A percentile compares a stretch with the other conserved stretches of the same genome.
phyloP scores from a whole-genome alignment of 352 stramenopile species.

The Phytophthora niederhauseri region DNA sequence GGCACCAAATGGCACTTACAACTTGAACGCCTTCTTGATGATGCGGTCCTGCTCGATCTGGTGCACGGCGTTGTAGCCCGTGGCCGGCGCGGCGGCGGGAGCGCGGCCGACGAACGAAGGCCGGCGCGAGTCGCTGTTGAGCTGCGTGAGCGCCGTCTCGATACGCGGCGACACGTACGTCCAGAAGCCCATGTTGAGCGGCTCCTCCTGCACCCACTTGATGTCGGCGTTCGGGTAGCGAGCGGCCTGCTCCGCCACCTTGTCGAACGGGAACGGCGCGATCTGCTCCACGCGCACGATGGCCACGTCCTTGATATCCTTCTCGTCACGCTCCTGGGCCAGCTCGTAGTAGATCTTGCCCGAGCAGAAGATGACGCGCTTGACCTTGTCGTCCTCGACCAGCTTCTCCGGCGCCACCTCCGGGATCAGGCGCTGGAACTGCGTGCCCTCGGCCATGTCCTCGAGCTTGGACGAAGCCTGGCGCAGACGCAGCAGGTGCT shows the following conservation, averaged over 20 bases:
- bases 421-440: conserved; percentile 92
- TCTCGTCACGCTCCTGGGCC: conserved; percentile 87
- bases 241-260: conserved; percentile 87
- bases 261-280: conserved; percentile 97
- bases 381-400: conserved; percentile 59
- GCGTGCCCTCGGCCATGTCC: conserved; percentile 94
- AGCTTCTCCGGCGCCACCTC: conserved; percentile 76
- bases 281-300: conserved; percentile 97
- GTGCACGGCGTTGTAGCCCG: conserved; percentile 95
- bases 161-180: conserved; percentile 94
- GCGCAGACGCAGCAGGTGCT: conserved; percentile 95
- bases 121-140: conserved; percentile 89
- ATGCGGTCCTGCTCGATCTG: conserved; percentile 94
- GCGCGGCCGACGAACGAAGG: conserved; percentile 94
- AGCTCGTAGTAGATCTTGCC: conserved; percentile 99
- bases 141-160: conserved; percentile 94
- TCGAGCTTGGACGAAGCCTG: conserved; percentile 91
- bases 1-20: conserved; percentile 35
- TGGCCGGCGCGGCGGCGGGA: conserved; percentile 94
- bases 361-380: conserved; percentile 93
- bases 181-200: conserved; percentile 98
- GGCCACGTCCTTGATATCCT: conserved; percentile 82
- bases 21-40: conserved; percentile 81
- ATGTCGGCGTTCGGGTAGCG: conserved; percentile 95
- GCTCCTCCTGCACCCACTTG: conserved; percentile 96